Evolutionary conservation across 2,329 filamentous ascomycete species (phyloP).

Genomic region (Trichoderma polysporum): DNA sequence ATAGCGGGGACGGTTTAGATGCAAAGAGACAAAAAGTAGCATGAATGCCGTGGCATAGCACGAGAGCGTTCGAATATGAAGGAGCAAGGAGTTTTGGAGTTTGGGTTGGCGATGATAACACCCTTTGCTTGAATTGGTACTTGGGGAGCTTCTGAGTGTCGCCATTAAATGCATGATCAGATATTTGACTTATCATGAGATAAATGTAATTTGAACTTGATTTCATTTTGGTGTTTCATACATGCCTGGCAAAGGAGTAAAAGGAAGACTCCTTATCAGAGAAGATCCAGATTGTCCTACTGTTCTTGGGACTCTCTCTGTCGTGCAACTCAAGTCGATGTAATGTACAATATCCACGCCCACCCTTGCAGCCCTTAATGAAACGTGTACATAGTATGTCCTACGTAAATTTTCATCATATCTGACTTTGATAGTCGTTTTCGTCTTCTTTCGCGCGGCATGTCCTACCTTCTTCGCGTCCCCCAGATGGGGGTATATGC

Average conservation of each 20-base stretch:
- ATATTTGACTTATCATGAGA: neutral
- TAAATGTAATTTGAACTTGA: neutral
- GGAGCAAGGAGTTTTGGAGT: conserved; percentile 17
- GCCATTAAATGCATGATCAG: neutral
- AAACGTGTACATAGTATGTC: neutral
- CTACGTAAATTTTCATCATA: neutral
- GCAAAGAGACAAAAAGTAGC: conserved; percentile 53
- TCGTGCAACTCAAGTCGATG: conserved; percentile 23
- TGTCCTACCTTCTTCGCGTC: neutral
- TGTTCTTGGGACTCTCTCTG: neutral
- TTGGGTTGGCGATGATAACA: neutral
- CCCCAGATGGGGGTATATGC: neutral
- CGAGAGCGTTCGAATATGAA: neutral
- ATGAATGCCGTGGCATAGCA: conserved; percentile 24
- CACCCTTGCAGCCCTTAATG: neutral
- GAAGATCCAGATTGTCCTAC: too few relatives aligned
- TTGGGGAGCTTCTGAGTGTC: neutral
- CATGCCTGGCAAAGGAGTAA: neutral
- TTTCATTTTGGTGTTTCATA: neutral
- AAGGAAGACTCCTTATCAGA: neutral
- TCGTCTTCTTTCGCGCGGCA: neutral
- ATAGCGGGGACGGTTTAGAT: conserved; percentile 38
- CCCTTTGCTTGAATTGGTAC: neutral
- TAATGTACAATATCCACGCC: neutral
- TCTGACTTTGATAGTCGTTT: neutral